Evolutionary conservation across 805 yeast genomes (phyloP), one percentile per base, ranked within the genome.

Genomic region (Metschnikowia cubensis): DNA sequence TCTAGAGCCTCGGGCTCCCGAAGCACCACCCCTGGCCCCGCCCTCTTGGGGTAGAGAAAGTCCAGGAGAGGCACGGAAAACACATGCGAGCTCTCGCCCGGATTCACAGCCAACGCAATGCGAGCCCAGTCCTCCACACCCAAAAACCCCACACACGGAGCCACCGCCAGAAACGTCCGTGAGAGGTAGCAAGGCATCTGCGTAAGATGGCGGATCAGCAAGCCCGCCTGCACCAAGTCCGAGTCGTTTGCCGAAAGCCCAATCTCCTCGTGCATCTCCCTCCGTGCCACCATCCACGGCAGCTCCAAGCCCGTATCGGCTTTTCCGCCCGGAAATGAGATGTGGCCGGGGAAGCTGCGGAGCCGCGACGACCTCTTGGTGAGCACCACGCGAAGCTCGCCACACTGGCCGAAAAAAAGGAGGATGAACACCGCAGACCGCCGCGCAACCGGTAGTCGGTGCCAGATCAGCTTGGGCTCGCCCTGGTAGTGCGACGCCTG

Each of bases 291-390:
- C 40, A 79, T 77, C 76, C 85, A 84, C 50, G 87, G 88, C 13
- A 77, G 66, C 58, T 89, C 89, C 17, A 78, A 71, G 0, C 77
- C 81, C 38, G 57, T 62, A 64, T 91, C 97, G 4, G 96, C 90
- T 61, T 85, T 88, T 7, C 97, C 98, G 2, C 98, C 98, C 3
- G 98, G 98, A 7, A 91, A 73, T 1, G 97, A 89, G 5, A 87
- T 87, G 64, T 91, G 96, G 4, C 97, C 97, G 0, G 94, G 86
- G 68, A 90, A 91, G 47, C 80, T 80, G 44, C 82, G 73, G 58
- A 92, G 72, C 35, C 76, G 73, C 43, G 85, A 74, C 2, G 95
- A 83, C 53, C 98, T 68, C 58, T 86, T 83, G 1, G 97, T 91
- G 45, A 91, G 67, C 3, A 91, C 73, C 32, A 89, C 95, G 40